Base-by-base conservation (phyloP, 305 asterid genomes). In the Withania somnifera region DNA sequence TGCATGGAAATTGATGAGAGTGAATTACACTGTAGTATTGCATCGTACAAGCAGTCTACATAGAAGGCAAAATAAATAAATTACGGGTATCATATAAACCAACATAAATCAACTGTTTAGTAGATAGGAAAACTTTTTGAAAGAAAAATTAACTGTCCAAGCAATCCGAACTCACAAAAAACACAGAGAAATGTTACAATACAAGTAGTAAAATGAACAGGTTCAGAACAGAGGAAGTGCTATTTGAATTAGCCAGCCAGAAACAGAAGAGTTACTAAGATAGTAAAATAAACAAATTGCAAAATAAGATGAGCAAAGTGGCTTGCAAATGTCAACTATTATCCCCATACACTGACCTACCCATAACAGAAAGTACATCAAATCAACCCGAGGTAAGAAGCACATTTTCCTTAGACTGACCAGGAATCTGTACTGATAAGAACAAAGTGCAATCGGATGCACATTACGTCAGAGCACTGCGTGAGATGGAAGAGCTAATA, bases 1-100 rank as follows among this genome's bases (percentile, higher is more conserved):
- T 94, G 82, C 84, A 84, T 11, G 19, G 56, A 81, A 85, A 80
- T 53, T 64, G 77, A 45, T 57, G 15, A 81, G 20, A 28, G 45
- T 17, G 45, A 50, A 5, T 50, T 75, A 47, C 26, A 6, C 3
- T 8, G 80, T 50, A 75, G 6, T 11, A 19, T 11, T 11, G 30
- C 34, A 68, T 5, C 10, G 19, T 19, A 38, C 8, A 32, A 64
- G 50, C 50, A 34, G 75, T 64, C 75, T 64, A 34, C 75, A 64
- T 32, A 28, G n/a, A 47, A 50, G 28, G 50, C 28, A 75, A 28
- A 75, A 17, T 75, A 45, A 15, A 10, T 50, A 50, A 73, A 47
- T 15, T 50, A 47, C 60, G 0, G 36, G 17, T 75, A 75, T 26
- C 45, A 50, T 28, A 47, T 50, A 75, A 75, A 28, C 3, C 26